Base-by-base conservation (phyloP, 2,329 filamentous ascomycete species). In the Alternaria burnsii region DNA sequence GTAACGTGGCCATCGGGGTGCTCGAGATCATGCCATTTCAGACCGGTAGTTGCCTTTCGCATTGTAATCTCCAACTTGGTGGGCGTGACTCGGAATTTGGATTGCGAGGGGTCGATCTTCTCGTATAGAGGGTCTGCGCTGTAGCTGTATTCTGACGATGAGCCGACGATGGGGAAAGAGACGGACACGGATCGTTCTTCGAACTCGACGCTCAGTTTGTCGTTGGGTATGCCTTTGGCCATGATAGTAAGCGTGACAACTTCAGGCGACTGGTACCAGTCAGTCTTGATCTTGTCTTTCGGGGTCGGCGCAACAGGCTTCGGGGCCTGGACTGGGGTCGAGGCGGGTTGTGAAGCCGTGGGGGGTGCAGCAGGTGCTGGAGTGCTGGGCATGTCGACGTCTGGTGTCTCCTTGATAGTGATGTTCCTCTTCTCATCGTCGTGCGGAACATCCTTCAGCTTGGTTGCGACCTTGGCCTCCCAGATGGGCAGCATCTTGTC, bases 21-120 rank as follows among this genome's bases (percentile, higher is more conserved):
- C 78, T 90, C 86, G 2, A 91, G 80, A 1, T 79, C 72, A 26
- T 83, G 77, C 92, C 92, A 95, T 74, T 92, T 94, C 51, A 84
- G 79, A 7, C 89, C 90, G 0, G 86, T 78, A 1, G 77, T 83
- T 41, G 84, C 81, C 78, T 97, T 97, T 62, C 84, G 84, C 16
- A 97, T 84, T 11, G 82, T 85, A 38, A 97, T 81, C 76, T 97
- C 93, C 55, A 97, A 84, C 76, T 97, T 97, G 71, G 88, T 92
- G 1, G 90, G 84, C 42, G 91, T 89, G 55, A 96, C 86, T 1
- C 83, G 85, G 67, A 82, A 87, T 44, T 83, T 89, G 20, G 88
- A 92, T 32, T 83, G 78, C 1, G 83, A 71, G 0, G 87, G 78
- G 53, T 91, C 85, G 69, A 97, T 88, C 10, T 84, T 76, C 14